Conservation (phyloP, 2,329 filamentous ascomycete species). For the Cytospora leucostoma region DNA sequence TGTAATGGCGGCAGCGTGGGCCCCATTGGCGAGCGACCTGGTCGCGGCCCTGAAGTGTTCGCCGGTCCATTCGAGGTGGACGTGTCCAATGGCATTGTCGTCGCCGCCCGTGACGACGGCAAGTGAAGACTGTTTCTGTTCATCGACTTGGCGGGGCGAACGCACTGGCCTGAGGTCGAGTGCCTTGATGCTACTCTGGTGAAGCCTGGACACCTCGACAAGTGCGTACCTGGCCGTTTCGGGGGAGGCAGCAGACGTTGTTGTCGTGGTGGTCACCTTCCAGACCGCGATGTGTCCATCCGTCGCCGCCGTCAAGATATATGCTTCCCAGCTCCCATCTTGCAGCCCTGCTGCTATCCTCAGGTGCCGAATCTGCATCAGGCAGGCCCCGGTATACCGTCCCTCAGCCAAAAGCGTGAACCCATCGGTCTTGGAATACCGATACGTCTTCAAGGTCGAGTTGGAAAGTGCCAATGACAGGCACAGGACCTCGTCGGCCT, state of each 20-base stretch:
- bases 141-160: constrained; percentile 1
- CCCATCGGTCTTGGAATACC: constrained; percentile 43
- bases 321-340: constrained; percentile 33
- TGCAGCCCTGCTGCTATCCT: constrained; percentile 27
- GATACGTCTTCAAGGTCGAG: constrained; percentile 69
- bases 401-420: constrained; percentile 57
- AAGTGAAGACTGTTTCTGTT: constrained; percentile 31
- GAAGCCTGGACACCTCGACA: constrained; percentile 51
- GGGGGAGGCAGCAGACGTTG: constrained; percentile 3
- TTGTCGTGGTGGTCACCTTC: constrained; percentile 33
- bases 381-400: constrained; percentile 70
- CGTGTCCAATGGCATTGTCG: constrained; percentile 74
- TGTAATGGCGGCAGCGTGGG: constrained; percentile 74
- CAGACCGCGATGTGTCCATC: constrained; percentile 75
- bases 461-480: constrained; percentile 82
- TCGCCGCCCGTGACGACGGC: constrained; percentile 79
- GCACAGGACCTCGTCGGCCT: constrained; percentile 45
- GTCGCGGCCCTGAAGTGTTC: constrained; percentile 30
- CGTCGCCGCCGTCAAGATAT: constrained; percentile 71
- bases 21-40: constrained; percentile 48
- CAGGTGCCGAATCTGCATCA: constrained; percentile 65
- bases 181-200: constrained; percentile 80
- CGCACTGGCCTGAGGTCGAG: constrained; percentile 45
- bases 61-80: constrained; percentile 42
- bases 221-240: constrained; percentile 33